Evolutionary conservation across 2,329 filamentous ascomycete genomes (phyloP).

Genomic region (Rugonectria rugulosa): DNA sequence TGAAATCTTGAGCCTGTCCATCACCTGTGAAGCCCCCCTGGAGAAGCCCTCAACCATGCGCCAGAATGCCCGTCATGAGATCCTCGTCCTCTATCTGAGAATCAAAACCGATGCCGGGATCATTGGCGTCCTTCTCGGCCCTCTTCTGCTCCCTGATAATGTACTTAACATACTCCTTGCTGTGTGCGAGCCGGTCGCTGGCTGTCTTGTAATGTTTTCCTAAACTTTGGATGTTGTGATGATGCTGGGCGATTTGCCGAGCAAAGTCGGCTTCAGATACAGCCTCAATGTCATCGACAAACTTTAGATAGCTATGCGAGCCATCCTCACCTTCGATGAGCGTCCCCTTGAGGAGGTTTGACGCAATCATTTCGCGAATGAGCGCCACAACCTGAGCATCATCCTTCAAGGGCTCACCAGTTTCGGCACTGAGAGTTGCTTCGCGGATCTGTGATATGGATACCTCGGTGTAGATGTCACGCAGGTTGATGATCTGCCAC

Average conservation of each 20-base stretch:
- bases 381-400: constrained; percentile 56
- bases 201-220: constrained; percentile 58
- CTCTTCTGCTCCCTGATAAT: constrained; percentile 55
- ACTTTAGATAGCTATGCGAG: constrained; percentile 58
- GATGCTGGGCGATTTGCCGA: constrained; percentile 51
- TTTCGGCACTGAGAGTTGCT: constrained; percentile 62
- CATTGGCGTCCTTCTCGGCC: constrained; percentile 51
- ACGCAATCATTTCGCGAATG: constrained; percentile 62
- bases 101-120: constrained; percentile 51
- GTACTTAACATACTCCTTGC: constrained; percentile 63
- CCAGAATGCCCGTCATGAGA: constrained; percentile 59
- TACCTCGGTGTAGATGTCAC: constrained; percentile 72
- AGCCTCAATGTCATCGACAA: constrained; percentile 51
- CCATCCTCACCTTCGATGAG: constrained; percentile 56
- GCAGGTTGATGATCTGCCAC: constrained; percentile 77
- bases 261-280: constrained; percentile 61
- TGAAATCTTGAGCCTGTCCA: neutral
- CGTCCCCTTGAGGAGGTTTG: constrained; percentile 60
- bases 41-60: constrained; percentile 23
- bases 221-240: constrained; percentile 53
- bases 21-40: neutral
- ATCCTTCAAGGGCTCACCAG: constrained; percentile 51
- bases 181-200: constrained; percentile 62
- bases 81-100: constrained; percentile 66
- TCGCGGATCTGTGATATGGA: constrained; percentile 61